A percentile compares a stretch with the other conserved stretches of the same genome.
These are phyloP conservation scores for Ophiostoma tasmaniense DNA, from an alignment of 2,329 filamentous ascomycete species.

Conservation along the genomic window DNA sequence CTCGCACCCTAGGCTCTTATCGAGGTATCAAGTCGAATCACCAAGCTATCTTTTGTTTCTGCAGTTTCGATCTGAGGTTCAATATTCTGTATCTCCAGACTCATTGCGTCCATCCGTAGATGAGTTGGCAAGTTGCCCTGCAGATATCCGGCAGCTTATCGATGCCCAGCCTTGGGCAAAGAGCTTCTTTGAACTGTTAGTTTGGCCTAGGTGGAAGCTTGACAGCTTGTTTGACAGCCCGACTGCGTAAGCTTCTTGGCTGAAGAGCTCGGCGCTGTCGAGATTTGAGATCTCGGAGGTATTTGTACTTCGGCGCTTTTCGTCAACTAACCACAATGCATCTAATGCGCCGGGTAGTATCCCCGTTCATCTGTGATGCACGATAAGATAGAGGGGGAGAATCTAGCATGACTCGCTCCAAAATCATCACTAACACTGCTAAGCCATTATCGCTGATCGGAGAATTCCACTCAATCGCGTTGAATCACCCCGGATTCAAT, in stretches of 20 bases:
- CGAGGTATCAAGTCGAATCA: not conserved
- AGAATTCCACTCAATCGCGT: not conserved
- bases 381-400: not conserved
- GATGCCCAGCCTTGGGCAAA: not conserved
- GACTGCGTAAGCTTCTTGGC: not conserved
- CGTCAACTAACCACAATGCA: not conserved
- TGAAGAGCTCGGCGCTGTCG: not conserved
- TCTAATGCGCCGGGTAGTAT: not conserved
- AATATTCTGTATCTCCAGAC: not conserved
- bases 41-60: not conserved
- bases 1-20: not conserved
- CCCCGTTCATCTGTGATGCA: not conserved
- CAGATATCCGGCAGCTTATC: not conserved
- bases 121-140: not conserved
- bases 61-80: not conserved
- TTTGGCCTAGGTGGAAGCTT: not conserved
- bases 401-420: not conserved
- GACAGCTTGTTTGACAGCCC: not conserved
- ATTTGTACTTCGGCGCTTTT: not conserved
- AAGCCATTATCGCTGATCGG: not conserved
- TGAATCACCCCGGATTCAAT: not conserved
- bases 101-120: not conserved
- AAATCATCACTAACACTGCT: no score
- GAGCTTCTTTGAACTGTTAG: not conserved
- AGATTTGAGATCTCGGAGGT: not conserved